A percentile compares a stretch with the other conserved stretches of the same genome.
Evolutionary conservation across 169 alveolate genomes (phyloP).

Genomic region (Plasmodium falciparum): DNA sequence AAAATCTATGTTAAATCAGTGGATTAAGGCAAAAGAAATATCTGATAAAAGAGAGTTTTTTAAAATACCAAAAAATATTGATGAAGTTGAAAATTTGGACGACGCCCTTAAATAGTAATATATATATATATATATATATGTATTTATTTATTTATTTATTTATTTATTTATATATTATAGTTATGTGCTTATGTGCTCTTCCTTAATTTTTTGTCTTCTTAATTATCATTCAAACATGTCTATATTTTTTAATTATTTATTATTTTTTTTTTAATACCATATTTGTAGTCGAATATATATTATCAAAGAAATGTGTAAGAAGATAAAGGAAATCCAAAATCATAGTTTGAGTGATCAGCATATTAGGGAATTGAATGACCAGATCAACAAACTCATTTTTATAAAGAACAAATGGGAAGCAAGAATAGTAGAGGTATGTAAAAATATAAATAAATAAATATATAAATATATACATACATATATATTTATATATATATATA

Average conservation of each 20-base stretch:
- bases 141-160: background rate
- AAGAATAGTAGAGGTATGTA: conserved; percentile 92
- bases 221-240: background rate
- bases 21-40: conserved; percentile 64
- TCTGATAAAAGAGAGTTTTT: conserved; percentile 33
- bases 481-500: background rate
- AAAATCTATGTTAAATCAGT: conserved; percentile 68
- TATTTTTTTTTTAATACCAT: background rate
- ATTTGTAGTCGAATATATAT: conserved; percentile 56
- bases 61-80: conserved; percentile 53
- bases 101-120: conserved; percentile 50
- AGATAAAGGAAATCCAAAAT: conserved; percentile 93
- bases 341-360: conserved; percentile 94
- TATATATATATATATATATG: background rate
- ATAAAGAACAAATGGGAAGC: conserved; percentile 94
- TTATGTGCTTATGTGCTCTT: background rate
- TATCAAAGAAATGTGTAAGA: conserved; percentile 89
- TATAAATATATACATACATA: background rate
- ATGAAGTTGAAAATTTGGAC: conserved; percentile 69
- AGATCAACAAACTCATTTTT: conserved; percentile 92
- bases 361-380: conserved; percentile 95
- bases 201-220: background rate
- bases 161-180: background rate
- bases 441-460: conserved; percentile 86
- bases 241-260: background rate